Conservation (phyloP, 2,329 filamentous ascomycete species). For the Epichloe hybrida region DNA sequence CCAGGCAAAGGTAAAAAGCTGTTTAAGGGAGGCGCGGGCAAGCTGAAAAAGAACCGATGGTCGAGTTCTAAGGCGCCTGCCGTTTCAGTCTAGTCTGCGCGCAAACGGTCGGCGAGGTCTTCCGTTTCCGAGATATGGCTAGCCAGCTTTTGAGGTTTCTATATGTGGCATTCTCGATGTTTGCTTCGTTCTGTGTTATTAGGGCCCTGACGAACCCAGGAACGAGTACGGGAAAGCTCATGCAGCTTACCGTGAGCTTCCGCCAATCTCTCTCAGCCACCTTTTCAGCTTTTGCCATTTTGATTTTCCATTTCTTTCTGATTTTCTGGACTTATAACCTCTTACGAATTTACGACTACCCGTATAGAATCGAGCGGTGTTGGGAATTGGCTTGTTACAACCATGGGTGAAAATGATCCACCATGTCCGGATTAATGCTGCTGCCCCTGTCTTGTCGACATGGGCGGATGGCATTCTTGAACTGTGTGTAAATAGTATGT, state of each 20-base stretch:
- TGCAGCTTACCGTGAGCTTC: no score
- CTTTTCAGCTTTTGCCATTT: background rate
- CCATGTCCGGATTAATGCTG: background rate
- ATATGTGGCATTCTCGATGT: background rate
- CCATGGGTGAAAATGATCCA: background rate
- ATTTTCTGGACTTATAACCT: background rate
- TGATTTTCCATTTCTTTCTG: background rate
- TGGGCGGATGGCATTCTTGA: background rate
- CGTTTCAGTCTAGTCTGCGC: slow-evolving; percentile 5
- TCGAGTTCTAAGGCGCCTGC: slow-evolving; percentile 9
- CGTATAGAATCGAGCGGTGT: slow-evolving; percentile 1
- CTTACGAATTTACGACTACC: background rate
- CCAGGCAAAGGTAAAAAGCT: slow-evolving; percentile 15
- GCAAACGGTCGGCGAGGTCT: background rate
- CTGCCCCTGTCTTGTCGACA: background rate
- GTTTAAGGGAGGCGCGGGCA: slow-evolving; percentile 16
- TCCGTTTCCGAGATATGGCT: background rate
- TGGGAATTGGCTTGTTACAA: background rate
- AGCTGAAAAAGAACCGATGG: slow-evolving; percentile 14
- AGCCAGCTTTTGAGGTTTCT: background rate
- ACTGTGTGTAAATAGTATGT: background rate
- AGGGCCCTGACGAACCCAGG: no score
- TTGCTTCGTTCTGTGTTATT: background rate
- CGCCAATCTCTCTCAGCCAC: no score
- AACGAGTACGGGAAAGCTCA: no score